These are phyloP conservation scores for Lepidium africanum DNA, from an alignment of 345 rosid genomes.

Conservation along the genomic window DNA sequence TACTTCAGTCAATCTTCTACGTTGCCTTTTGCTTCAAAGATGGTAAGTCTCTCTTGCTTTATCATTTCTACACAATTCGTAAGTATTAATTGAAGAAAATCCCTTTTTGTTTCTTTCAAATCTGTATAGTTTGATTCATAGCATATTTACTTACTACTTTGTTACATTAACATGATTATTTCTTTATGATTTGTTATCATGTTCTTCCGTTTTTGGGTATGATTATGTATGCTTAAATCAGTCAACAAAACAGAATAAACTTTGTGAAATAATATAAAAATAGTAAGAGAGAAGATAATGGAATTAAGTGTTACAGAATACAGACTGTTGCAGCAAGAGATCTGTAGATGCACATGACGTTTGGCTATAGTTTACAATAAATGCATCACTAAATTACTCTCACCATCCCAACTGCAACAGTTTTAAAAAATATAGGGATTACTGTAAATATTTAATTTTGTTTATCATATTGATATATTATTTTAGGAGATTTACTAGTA, in stretches of 20 bases:
- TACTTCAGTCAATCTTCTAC: conserved; percentile 36
- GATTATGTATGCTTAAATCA: no score
- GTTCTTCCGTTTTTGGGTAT: no score
- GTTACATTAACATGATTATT: no score
- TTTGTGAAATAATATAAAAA: no score
- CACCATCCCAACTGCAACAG: conserved; percentile 21
- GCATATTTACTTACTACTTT: neutral
- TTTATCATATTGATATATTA: no score
- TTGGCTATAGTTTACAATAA: conserved; percentile 1
- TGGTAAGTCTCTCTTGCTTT: conserved; percentile 25
- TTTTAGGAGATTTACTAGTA: no score
- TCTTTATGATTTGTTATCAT: no score
- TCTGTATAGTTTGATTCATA: neutral
- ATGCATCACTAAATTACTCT: conserved; percentile 9
- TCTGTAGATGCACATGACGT: conserved; percentile 17
- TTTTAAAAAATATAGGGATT: neutral
- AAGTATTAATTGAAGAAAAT: neutral
- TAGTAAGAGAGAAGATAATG: no score
- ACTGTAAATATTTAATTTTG: no score
- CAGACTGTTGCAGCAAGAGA: neutral
- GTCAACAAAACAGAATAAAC: no score
- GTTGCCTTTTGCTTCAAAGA: conserved; percentile 38
- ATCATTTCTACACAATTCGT: neutral
- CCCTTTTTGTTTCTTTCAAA: neutral
- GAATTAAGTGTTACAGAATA: no score